phyloP scores from a whole-genome alignment of 164 flowering plant species.

The Malania oleifera region DNA sequence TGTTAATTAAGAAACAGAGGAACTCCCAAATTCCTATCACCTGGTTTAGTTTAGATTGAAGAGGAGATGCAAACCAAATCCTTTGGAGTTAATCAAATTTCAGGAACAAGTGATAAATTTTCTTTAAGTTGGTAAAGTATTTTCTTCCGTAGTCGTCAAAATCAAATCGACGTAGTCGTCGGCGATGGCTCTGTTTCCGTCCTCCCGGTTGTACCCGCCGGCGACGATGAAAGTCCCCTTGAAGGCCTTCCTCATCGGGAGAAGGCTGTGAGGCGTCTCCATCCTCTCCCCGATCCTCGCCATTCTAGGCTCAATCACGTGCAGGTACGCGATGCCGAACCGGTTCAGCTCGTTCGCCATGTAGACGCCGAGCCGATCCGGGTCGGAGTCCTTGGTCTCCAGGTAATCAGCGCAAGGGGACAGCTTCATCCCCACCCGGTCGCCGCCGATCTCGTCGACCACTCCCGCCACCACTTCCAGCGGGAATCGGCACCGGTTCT shows the following conservation, averaged over 20 bases:
- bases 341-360: conserved; percentile 19
- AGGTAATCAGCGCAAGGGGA: conserved; percentile 17
- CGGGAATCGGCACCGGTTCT: no score
- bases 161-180: conserved; percentile 14
- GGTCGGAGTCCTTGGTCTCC: conserved; percentile 18
- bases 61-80: conserved; percentile 19
- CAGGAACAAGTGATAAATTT: no score
- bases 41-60: conserved; percentile 23
- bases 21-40: conserved; percentile 15
- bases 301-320: conserved; percentile 23
- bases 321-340: conserved; percentile 12
- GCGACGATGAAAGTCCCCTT: conserved; percentile 18
- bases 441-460: no score
- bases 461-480: no score
- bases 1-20: no score
- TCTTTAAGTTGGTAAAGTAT: no score
- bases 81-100: no score
- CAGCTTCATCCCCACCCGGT: conserved; percentile 21
- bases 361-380: conserved; percentile 18
- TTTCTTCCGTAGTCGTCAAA: no score
- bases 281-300: no score
- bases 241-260: conserved; percentile 22
- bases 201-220: conserved; percentile 16
- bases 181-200: conserved; percentile 22
- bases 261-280: no score